Percentiles rank a stretch among this genome's conserved stretches.
Evolutionary conservation across 106 monocot genomes (phyloP).

Genomic region (Iris macrosiphon): DNA sequence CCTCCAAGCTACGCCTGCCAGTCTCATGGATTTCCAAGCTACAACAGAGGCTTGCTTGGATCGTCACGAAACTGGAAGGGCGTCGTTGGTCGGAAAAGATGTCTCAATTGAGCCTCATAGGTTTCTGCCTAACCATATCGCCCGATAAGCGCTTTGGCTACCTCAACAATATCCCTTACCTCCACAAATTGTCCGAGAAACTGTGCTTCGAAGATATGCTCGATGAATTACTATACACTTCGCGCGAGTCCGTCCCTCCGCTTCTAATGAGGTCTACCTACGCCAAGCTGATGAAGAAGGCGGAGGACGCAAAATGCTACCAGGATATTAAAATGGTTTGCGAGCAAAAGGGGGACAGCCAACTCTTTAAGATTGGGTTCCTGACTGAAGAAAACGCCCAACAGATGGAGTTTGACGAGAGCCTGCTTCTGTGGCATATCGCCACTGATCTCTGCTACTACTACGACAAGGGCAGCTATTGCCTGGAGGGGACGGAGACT

Average conservation of each 20-base stretch:
- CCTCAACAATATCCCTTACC: not conserved
- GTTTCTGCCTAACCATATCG: not conserved
- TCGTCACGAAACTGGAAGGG: too few species aligned
- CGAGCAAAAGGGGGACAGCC: not conserved
- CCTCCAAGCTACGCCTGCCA: not conserved
- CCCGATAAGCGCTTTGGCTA: too few species aligned
- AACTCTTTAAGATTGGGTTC: not conserved
- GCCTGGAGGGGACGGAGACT: not conserved
- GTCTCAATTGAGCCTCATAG: not conserved
- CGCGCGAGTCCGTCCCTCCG: not conserved
- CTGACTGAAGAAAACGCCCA: not conserved
- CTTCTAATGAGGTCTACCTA: constrained; percentile 1
- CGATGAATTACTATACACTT: not conserved
- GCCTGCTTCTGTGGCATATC: constrained; percentile 4
- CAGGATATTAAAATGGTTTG: not conserved
- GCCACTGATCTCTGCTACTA: constrained; percentile 8
- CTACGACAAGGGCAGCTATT: not conserved
- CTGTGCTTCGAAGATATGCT: not conserved
- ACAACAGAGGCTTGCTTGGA: too few species aligned
- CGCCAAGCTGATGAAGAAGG: not conserved
- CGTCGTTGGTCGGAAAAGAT: not conserved
- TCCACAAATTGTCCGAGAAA: not conserved
- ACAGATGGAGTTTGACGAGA: constrained; percentile 5
- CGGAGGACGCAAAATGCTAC: not conserved
- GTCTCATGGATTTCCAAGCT: not conserved